These are phyloP conservation scores for Magnusiomyces clavatus DNA, from an alignment of 1,139 yeast genomes.

Conservation along the genomic window DNA sequence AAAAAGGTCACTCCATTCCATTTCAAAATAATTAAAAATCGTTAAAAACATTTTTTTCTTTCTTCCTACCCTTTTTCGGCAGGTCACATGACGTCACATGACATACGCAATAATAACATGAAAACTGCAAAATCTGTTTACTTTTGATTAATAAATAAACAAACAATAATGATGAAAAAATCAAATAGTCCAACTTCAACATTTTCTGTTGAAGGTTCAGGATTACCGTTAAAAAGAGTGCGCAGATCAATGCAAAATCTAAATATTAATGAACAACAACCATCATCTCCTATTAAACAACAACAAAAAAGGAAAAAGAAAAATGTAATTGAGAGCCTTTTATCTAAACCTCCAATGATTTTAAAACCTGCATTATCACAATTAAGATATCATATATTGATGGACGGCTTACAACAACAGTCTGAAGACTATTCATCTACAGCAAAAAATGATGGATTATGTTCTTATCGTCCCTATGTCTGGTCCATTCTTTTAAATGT, in stretches of 20 bases:
- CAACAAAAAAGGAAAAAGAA: slow-evolving; percentile 25
- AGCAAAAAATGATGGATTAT: slow-evolving; percentile 27
- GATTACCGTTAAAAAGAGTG: slow-evolving; percentile 10
- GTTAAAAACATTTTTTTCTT: too few species aligned
- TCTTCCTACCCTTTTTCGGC: too few species aligned
- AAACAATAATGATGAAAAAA: too few species aligned
- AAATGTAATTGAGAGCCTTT: slow-evolving; percentile 59
- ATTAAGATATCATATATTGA: slow-evolving; percentile 65
- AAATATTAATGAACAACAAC: too few species aligned
- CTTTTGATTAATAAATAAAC: too few species aligned
- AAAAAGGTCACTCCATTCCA: too few species aligned
- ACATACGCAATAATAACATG: too few species aligned
- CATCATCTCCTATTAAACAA: too few species aligned
- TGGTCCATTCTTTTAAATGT: slow-evolving; percentile 75
- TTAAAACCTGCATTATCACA: slow-evolving; percentile 69
- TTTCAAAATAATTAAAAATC: too few species aligned
- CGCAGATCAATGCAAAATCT: neutral
- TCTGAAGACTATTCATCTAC: slow-evolving; percentile 8
- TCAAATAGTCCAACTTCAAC: neutral
- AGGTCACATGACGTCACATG: too few species aligned
- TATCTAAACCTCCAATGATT: slow-evolving; percentile 53
- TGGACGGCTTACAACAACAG: slow-evolving; percentile 55
- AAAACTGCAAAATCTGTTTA: too few species aligned
- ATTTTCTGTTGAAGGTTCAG: neutral
- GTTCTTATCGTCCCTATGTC: slow-evolving; percentile 67